Evolutionary conservation across 345 rosid species (phyloP).

Genomic region (Limnanthes douglasii): DNA sequence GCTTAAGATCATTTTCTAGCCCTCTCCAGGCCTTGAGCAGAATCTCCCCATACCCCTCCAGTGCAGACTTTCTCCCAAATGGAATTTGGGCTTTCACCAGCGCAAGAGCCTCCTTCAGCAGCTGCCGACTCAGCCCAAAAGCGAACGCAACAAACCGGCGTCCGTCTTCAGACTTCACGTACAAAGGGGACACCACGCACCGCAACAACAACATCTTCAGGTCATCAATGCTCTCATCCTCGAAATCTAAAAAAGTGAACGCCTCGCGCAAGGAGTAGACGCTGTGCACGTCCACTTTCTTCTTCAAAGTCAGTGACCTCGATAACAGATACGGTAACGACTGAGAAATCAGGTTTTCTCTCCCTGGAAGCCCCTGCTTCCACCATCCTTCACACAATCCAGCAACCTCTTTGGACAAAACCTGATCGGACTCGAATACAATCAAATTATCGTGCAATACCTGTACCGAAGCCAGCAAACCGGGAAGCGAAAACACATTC

Average conservation of each 20-base stretch:
- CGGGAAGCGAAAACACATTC: constrained; percentile 24
- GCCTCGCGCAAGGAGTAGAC: constrained; percentile 69
- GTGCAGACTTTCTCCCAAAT: constrained; percentile 64
- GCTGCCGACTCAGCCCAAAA: constrained; percentile 61
- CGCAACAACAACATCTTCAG: constrained; percentile 59
- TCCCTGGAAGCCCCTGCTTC: constrained; percentile 39
- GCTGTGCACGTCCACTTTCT: constrained; percentile 72
- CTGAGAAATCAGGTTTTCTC: constrained; percentile 64
- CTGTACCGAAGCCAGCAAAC: constrained; percentile 43
- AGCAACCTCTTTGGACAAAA: constrained; percentile 42
- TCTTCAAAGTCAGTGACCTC: constrained; percentile 60
- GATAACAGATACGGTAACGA: constrained; percentile 64
- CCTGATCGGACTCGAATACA: constrained; percentile 55
- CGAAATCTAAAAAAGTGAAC: constrained; percentile 60
- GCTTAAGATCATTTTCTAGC: constrained; percentile 30
- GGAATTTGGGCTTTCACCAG: constrained; percentile 81
- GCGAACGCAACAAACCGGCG: constrained; percentile 54
- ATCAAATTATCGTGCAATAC: constrained; percentile 50
- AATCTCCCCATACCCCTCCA: constrained; percentile 83
- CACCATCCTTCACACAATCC: constrained; percentile 72
- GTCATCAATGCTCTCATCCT: constrained; percentile 83
- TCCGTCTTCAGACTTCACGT: constrained; percentile 74
- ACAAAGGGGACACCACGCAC: constrained; percentile 66
- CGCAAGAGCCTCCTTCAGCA: constrained; percentile 64
- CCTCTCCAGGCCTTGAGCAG: constrained; percentile 77